These are phyloP conservation scores for Spiromastix sp. DNA, from an alignment of 2,329 filamentous ascomycete species.

Conservation along the genomic window DNA sequence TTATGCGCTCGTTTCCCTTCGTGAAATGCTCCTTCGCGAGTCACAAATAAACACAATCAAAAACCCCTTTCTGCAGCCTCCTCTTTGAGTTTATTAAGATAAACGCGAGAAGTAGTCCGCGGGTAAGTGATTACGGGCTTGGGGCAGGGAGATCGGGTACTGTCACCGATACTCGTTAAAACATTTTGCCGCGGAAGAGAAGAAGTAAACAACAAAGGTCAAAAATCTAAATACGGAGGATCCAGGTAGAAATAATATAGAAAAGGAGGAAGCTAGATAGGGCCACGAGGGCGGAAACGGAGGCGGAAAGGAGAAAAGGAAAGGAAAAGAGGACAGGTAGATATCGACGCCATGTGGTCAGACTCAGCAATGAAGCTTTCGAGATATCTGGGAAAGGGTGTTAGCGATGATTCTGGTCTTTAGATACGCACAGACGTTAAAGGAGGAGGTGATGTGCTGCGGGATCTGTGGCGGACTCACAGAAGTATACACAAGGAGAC, in stretches of 20 bases:
- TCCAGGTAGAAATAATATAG: background rate
- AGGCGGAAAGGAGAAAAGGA: constrained; percentile 1
- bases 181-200: too few species aligned
- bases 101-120: background rate
- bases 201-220: background rate
- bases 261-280: background rate
- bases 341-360: background rate
- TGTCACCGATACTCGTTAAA: too few species aligned
- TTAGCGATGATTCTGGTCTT: too few species aligned
- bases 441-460: too few species aligned
- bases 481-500: too few species aligned
- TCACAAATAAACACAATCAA: background rate
- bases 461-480: too few species aligned
- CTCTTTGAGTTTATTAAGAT: background rate
- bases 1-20: background rate
- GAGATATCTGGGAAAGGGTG: too few species aligned
- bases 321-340: background rate
- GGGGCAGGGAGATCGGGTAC: too few species aligned
- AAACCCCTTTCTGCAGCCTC: background rate
- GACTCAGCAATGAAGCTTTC: too few species aligned
- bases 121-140: too few species aligned
- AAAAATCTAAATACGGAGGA: too few species aligned
- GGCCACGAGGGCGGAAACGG: background rate
- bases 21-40: background rate
- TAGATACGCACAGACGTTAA: too few species aligned